Conservation (phyloP, 1,284 basidiomycete species). For the Leccinum griseonigrum region DNA sequence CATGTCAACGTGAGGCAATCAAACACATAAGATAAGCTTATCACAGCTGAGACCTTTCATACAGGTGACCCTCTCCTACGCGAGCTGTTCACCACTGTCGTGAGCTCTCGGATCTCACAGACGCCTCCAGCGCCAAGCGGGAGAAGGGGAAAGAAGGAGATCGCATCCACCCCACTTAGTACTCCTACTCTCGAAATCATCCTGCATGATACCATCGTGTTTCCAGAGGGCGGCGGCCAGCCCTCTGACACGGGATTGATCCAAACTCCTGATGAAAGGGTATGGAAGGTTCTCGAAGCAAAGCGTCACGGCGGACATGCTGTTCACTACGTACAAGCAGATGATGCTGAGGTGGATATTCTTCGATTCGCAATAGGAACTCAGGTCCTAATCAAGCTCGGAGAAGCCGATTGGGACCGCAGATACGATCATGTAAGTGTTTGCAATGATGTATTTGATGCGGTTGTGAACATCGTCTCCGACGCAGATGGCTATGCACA, state of each 20-base stretch:
- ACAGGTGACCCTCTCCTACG: slow-evolving; percentile 66
- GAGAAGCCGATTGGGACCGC: slow-evolving; percentile 63
- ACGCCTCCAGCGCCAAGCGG: slow-evolving; percentile 38
- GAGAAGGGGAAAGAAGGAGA: slow-evolving; percentile 45
- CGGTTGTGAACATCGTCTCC: neutral
- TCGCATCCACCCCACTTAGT: slow-evolving; percentile 40
- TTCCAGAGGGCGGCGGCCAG: slow-evolving; percentile 89
- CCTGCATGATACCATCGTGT: slow-evolving; percentile 81
- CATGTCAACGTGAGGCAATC: slow-evolving; percentile 61
- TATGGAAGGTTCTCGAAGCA: slow-evolving; percentile 68
- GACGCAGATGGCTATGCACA: slow-evolving; percentile 77
- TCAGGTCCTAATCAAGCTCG: slow-evolving; percentile 55
- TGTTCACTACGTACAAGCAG: slow-evolving; percentile 70
- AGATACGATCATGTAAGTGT: slow-evolving; percentile 74
- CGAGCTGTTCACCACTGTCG: slow-evolving; percentile 51
- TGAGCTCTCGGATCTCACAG: slow-evolving; percentile 46
- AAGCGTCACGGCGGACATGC: slow-evolving; percentile 73
- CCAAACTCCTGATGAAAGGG: slow-evolving; percentile 38
- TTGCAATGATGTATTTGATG: neutral
- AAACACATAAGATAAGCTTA: slow-evolving; percentile 8
- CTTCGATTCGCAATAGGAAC: slow-evolving; percentile 48
- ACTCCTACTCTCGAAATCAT: slow-evolving; percentile 61
- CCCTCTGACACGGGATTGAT: slow-evolving; percentile 76
- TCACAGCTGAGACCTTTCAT: slow-evolving; percentile 10
- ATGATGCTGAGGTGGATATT: slow-evolving; percentile 42